Evolutionary conservation across 108 stramenopile species (phyloP).

Genomic region (Cyclotella distinguenda): DNA sequence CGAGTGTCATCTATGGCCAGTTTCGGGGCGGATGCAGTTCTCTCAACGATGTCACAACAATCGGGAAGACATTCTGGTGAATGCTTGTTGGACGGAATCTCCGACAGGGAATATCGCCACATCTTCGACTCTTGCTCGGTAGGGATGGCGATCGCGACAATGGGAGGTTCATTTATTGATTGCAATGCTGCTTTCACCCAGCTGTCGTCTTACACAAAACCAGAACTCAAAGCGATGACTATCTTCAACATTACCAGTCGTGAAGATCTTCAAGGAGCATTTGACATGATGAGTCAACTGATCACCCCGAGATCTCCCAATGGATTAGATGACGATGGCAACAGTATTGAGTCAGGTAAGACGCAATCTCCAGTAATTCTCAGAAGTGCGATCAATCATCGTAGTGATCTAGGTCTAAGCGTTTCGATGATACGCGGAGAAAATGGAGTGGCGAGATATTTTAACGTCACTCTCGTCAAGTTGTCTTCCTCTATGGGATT

Average conservation of each 20-base stretch:
- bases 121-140: slow-evolving; percentile 84
- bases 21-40: slow-evolving; percentile 61
- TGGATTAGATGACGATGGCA: slow-evolving; percentile 40
- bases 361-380: slow-evolving; percentile 21
- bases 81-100: slow-evolving; percentile 54
- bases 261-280: slow-evolving; percentile 78
- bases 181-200: slow-evolving; percentile 82
- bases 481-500: slow-evolving; percentile 67
- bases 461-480: slow-evolving; percentile 78
- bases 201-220: slow-evolving; percentile 68
- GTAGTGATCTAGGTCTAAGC: slow-evolving; percentile 71
- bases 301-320: slow-evolving; percentile 62
- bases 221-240: slow-evolving; percentile 82
- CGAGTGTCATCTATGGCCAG: slow-evolving; percentile 79
- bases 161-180: slow-evolving; percentile 89
- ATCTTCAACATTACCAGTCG: slow-evolving; percentile 83
- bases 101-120: slow-evolving; percentile 73
- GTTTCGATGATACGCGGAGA: slow-evolving; percentile 71
- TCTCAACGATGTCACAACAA: slow-evolving; percentile 31
- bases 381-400: slow-evolving; percentile 41
- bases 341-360: slow-evolving; percentile 54
- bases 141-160: slow-evolving; percentile 87
- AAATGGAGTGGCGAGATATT: slow-evolving; percentile 78
- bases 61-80: slow-evolving; percentile 68
- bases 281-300: slow-evolving; percentile 85